Conservation (phyloP, 164 flowering plant genomes). For the Chimonanthus praecox region DNA sequence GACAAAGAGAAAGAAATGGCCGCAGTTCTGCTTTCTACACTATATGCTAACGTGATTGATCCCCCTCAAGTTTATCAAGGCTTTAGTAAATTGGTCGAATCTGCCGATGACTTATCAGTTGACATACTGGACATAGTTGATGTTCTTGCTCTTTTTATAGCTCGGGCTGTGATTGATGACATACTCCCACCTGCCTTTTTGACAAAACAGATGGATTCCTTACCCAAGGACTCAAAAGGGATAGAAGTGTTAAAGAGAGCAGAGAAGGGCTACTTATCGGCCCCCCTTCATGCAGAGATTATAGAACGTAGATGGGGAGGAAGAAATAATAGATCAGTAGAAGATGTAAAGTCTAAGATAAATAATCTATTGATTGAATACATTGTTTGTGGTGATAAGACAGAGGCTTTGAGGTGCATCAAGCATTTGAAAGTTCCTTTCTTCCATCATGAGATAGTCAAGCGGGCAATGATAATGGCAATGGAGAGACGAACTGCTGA, state of each 20-base stretch:
- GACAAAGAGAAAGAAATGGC: slow-evolving; percentile 84
- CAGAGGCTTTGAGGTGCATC: slow-evolving; percentile 75
- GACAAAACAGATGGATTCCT: slow-evolving; percentile 33
- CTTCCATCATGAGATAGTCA: slow-evolving; percentile 80
- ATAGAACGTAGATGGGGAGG: slow-evolving; percentile 78
- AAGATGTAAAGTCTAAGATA: slow-evolving; percentile 58
- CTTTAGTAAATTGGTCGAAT: slow-evolving; percentile 48
- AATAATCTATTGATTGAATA: slow-evolving; percentile 54
- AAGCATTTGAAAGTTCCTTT: slow-evolving; percentile 71
- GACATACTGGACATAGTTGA: slow-evolving; percentile 78
- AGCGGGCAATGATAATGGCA: slow-evolving; percentile 57
- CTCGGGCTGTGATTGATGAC: slow-evolving; percentile 84
- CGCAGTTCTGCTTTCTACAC: slow-evolving; percentile 57
- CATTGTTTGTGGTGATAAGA: slow-evolving; percentile 58
- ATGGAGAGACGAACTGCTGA: slow-evolving; percentile 63
- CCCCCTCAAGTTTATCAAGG: slow-evolving; percentile 69
- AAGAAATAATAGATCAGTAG: slow-evolving; percentile 57
- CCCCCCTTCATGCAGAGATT: slow-evolving; percentile 71
- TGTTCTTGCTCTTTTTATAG: slow-evolving; percentile 64
- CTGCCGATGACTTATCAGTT: slow-evolving; percentile 71
- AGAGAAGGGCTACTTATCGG: slow-evolving; percentile 64
- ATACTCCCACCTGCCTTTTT: slow-evolving; percentile 80
- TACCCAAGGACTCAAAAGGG: slow-evolving; percentile 52
- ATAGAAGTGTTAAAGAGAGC: slow-evolving; percentile 52
- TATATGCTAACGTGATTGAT: slow-evolving; percentile 57